Evolutionary conservation across 78 protist species (phyloP).

Genomic region (Dictyostelium capitatum): DNA sequence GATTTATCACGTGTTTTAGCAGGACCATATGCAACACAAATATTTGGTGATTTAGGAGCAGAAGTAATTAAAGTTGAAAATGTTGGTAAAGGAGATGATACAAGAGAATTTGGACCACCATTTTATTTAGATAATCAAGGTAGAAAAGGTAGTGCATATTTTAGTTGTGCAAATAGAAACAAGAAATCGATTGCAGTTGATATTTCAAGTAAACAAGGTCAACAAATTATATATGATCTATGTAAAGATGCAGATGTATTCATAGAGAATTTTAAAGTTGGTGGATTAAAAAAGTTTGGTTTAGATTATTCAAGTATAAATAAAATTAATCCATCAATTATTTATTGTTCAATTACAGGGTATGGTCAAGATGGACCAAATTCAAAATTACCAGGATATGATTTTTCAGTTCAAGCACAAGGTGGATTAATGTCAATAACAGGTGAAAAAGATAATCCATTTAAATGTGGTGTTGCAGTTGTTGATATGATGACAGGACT

Average conservation of each 20-base stretch:
- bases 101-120: conserved; percentile 85
- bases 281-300: conserved; percentile 38
- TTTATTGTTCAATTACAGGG: conserved; percentile 77
- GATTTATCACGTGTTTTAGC: conserved; percentile 66
- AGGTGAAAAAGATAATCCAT: conserved; percentile 57
- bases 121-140: conserved; percentile 40
- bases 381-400: conserved; percentile 71
- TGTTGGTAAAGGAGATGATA: conserved; percentile 76
- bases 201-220: conserved; percentile 33
- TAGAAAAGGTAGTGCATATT: conserved; percentile 56
- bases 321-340: conserved; percentile 37
- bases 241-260: conserved; percentile 70
- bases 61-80: conserved; percentile 79
- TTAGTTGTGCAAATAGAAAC: conserved; percentile 76
- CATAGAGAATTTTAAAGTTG: conserved; percentile 77
- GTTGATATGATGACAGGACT: conserved; percentile 85
- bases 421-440: conserved; percentile 86
- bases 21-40: conserved; percentile 77
- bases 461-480: conserved; percentile 80
- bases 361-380: conserved; percentile 75
- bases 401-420: conserved; percentile 61
- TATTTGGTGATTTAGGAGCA: conserved; percentile 82
- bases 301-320: conserved; percentile 49
- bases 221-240: conserved; percentile 25
- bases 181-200: conserved; percentile 75